A percentile compares a stretch with the other conserved stretches of the same genome.
Conservation (phyloP, 2,329 filamentous ascomycete species). For the Fusarium pininemorale region DNA sequence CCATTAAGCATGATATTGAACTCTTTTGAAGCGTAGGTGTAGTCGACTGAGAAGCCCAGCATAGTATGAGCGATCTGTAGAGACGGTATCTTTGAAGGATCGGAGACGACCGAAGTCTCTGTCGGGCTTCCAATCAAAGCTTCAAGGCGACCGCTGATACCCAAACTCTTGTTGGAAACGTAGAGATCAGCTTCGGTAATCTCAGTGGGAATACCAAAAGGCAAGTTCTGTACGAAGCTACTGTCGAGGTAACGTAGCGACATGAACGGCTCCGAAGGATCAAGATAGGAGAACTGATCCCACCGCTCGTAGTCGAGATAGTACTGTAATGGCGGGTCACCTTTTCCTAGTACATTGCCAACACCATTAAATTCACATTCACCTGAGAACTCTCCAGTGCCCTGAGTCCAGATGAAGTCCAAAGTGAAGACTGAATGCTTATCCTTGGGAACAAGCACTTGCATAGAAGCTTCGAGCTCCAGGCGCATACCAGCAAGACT, state of each 20-base stretch:
- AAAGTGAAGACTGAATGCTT: background rate
- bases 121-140: background rate
- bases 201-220: accelerated
- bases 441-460: background rate
- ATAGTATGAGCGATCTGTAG: accelerated
- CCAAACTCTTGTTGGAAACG: accelerated
- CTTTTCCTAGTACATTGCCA: accelerated
- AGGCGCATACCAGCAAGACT: accelerated
- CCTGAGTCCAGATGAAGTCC: accelerated
- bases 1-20: accelerated
- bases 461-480: background rate
- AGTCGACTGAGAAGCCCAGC: background rate
- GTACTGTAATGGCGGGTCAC: accelerated
- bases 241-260: background rate
- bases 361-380: accelerated
- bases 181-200: background rate
- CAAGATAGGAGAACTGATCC: accelerated
- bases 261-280: background rate
- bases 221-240: accelerated
- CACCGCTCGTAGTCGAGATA: background rate
- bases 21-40: accelerated
- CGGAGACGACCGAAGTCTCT: accelerated
- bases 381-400: background rate
- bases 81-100: background rate
- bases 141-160: background rate